Conservation (phyloP, 345 rosid genomes). For the Ceriops zippeliana region DNA sequence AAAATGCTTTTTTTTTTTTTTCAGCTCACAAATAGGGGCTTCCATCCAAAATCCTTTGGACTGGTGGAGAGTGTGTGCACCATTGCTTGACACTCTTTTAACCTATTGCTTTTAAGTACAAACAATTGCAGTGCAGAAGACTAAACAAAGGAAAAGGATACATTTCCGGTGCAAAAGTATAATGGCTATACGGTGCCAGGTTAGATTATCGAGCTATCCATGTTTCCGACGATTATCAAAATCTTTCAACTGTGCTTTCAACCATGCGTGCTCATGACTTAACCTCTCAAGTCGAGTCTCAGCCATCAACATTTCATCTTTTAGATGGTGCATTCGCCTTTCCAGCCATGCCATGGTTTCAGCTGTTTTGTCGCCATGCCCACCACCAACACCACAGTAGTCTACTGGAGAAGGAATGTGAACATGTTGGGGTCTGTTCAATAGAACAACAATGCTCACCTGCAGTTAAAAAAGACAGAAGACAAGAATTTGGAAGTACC, state of each 20-base stretch:
- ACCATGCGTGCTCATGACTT: slow-evolving; percentile 50
- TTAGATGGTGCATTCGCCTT: slow-evolving; percentile 65
- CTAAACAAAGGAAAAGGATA: background rate
- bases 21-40: too few species aligned
- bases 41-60: too few species aligned
- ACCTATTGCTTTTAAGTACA: background rate
- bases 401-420: slow-evolving; percentile 38
- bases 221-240: slow-evolving; percentile 27
- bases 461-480: slow-evolving; percentile 22
- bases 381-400: slow-evolving; percentile 27
- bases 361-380: slow-evolving; percentile 30
- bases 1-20: too few species aligned
- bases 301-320: slow-evolving; percentile 73
- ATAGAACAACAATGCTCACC: slow-evolving; percentile 74
- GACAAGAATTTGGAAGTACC: background rate
- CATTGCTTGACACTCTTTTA: background rate
- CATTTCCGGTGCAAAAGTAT: background rate
- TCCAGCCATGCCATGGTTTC: slow-evolving; percentile 69
- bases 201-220: background rate
- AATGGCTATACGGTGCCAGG: background rate
- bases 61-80: too few species aligned
- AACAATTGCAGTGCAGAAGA: background rate
- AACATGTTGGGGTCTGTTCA: slow-evolving; percentile 58
- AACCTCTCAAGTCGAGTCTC: slow-evolving; percentile 78
- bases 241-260: slow-evolving; percentile 59